Evolutionary conservation across 2,329 filamentous ascomycete species (phyloP).

Genomic region (Tolypocladium ovalisporum): DNA sequence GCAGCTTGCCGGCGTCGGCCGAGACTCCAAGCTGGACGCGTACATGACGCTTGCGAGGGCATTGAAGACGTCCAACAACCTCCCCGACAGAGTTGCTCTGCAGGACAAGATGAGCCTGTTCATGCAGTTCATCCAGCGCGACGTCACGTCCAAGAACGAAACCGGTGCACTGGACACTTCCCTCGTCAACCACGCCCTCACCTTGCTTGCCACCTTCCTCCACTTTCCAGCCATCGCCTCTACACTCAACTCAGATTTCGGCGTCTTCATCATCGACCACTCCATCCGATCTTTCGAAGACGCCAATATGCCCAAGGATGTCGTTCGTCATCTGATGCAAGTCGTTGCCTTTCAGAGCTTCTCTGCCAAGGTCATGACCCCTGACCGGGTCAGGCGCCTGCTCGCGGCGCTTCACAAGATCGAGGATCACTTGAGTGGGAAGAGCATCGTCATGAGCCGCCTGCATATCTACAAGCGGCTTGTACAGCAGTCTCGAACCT

Average conservation of each 20-base stretch:
- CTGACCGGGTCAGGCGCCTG: conserved; percentile 58
- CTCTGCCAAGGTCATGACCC: conserved; percentile 59
- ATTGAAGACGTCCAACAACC: conserved; percentile 69
- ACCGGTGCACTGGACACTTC: conserved; percentile 51
- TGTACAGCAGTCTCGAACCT: conserved; percentile 54
- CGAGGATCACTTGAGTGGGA: conserved; percentile 64
- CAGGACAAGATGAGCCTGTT: conserved; percentile 67
- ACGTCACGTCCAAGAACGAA: conserved; percentile 54
- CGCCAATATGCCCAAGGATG: conserved; percentile 57
- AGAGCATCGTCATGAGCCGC: conserved; percentile 68
- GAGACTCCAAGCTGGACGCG: conserved; percentile 67
- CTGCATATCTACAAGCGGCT: conserved; percentile 71
- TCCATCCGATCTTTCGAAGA: conserved; percentile 66
- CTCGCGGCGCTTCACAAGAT: conserved; percentile 62
- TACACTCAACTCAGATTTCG: conserved; percentile 67
- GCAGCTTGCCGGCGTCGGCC: conserved; percentile 66
- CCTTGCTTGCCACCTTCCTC: conserved; percentile 66
- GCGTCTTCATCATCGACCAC: conserved; percentile 69
- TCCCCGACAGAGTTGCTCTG: conserved; percentile 65
- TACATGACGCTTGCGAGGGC: conserved; percentile 71
- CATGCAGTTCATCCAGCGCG: conserved; percentile 72
- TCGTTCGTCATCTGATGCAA: conserved; percentile 70
- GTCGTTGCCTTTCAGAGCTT: conserved; percentile 76
- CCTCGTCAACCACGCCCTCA: conserved; percentile 67
- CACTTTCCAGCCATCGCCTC: conserved; percentile 61